Base-by-base conservation (phyloP, 805 yeast genomes). In the Kregervanrija delftensis region DNA sequence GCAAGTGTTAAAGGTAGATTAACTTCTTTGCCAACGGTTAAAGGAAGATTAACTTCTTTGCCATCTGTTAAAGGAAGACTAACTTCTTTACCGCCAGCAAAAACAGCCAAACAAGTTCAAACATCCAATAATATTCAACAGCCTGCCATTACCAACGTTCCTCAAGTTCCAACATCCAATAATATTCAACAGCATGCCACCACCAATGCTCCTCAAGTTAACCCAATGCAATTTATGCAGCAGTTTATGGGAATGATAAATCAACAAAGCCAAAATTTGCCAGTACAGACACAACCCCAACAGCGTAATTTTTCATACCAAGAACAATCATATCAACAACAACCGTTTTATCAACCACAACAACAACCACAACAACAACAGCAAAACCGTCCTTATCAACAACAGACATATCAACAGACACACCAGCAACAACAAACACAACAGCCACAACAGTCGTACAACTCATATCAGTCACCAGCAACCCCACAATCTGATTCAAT, bases 301-400 rank as follows among this genome's bases (percentile, higher is more conserved):
- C 22, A 32, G n/a, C n/a, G n/a, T 12, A 11, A 34, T 11, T 5
- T 35, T 28, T 28, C 43, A 3, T 40, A 43, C 14, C 36, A 12
- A 39, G 42, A 33, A 17, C 56, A 41, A 15, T 54, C 49, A 30
- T 45, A 46, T 32, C 43, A 47, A 40, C 50, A 39, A 28, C 54
- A 47, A 34, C 46, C 37, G 44, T 49, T 34, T 48, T 55, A 43
- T 52, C 45, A 22, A 49, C 48, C 30, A 37, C 55, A 51, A 14
- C 55, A 40, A 16, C 46, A 47, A 30, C 39, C 14, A 40, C 56
- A 46, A 16, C 54, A 49, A 40, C 49, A 40, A 17, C 56, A 49
- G 35, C 50, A 40, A 45, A 50, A 39, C 49, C 56, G 41, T 50
- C 48, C 30, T 50, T 49, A 15, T 39, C 55, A 51, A 22, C 55